phyloP scores from a whole-genome alignment of 2,329 filamentous ascomycete genomes.

The Penicillium capsulatum region DNA sequence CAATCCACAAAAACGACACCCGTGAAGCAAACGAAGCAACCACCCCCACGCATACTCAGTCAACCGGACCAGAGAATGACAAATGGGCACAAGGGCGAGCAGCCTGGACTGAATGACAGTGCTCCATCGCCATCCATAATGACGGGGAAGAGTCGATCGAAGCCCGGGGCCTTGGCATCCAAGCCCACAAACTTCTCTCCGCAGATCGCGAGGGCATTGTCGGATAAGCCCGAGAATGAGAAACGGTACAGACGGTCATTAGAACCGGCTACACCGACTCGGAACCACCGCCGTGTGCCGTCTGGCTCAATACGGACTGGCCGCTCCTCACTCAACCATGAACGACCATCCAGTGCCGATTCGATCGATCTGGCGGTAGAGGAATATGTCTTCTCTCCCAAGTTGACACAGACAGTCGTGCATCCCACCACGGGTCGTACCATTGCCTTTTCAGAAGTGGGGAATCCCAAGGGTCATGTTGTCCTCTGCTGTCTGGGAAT shows the following conservation, averaged over 20 bases:
- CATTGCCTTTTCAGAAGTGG: slow-evolving; percentile 96
- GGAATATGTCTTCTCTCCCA: slow-evolving; percentile 74
- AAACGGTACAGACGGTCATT: slow-evolving; percentile 27
- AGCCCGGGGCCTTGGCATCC: slow-evolving; percentile 24
- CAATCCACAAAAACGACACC: slow-evolving; percentile 17
- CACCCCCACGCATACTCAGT: slow-evolving; percentile 17
- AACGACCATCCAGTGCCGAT: slow-evolving; percentile 73
- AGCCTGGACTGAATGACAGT: slow-evolving; percentile 49
- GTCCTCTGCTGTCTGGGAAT: slow-evolving; percentile 97
- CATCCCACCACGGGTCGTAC: slow-evolving; percentile 81
- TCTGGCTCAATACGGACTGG: slow-evolving; percentile 39
- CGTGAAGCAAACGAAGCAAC: slow-evolving; percentile 11
- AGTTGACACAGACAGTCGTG: slow-evolving; percentile 80
- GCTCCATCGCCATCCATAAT: slow-evolving; percentile 67
- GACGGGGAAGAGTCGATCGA: slow-evolving; percentile 50
- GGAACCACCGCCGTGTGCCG: slow-evolving; percentile 37
- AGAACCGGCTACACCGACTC: slow-evolving; percentile 27
- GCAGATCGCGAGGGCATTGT: slow-evolving; percentile 23
- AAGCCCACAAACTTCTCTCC: slow-evolving; percentile 27
- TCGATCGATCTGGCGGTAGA: slow-evolving; percentile 86
- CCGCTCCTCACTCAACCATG: slow-evolving; percentile 54
- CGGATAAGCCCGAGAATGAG: slow-evolving; percentile 31
- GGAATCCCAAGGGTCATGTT: slow-evolving; percentile 82
- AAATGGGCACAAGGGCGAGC: slow-evolving; percentile 6
- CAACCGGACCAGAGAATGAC: slow-evolving; percentile 13